These are phyloP conservation scores for Exserohilum turcica DNA, from an alignment of 2,329 filamentous ascomycete genomes.

Conservation along the genomic window DNA sequence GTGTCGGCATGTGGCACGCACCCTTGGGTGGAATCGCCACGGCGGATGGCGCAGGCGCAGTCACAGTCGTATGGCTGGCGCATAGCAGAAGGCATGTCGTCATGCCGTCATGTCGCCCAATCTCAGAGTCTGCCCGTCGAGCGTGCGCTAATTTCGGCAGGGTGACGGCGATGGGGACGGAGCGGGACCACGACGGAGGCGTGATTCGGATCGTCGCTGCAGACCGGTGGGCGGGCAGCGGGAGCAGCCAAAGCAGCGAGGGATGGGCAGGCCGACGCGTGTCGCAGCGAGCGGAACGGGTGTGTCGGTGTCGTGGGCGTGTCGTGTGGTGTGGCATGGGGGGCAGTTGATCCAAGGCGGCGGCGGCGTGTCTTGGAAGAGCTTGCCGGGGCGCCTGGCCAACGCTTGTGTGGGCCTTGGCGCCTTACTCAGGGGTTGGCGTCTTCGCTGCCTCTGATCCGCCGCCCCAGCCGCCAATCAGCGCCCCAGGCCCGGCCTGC, in stretches of 20 bases:
- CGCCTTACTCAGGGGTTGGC: conserved; percentile 17
- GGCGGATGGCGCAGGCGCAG: not conserved
- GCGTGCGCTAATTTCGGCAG: not conserved
- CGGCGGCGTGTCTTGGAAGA: conserved; percentile 4
- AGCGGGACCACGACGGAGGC: too few relatives aligned
- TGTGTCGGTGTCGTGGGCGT: not conserved
- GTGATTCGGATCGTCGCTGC: conserved; percentile 17
- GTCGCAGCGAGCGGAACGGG: conserved; percentile 8
- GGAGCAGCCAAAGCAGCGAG: not conserved
- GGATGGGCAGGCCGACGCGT: conserved; percentile 14
- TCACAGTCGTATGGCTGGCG: too few relatives aligned
- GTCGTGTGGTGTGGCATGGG: not conserved
- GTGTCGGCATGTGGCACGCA: not conserved
- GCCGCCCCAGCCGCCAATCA: conserved; percentile 3
- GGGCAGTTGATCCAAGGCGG: conserved; percentile 18
- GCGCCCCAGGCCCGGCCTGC: not conserved
- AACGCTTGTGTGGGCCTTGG: conserved; percentile 9
- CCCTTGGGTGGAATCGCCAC: not conserved
- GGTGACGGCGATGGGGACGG: not conserved
- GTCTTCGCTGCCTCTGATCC: conserved; percentile 1
- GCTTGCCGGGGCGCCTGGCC: not conserved
- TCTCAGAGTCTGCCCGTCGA: not conserved
- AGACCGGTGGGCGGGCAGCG: not conserved
- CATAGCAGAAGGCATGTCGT: not conserved
- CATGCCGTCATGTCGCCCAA: not conserved